phyloP scores from a whole-genome alignment of 2,329 filamentous ascomycete species.

The Tolypocladium inflatum region DNA sequence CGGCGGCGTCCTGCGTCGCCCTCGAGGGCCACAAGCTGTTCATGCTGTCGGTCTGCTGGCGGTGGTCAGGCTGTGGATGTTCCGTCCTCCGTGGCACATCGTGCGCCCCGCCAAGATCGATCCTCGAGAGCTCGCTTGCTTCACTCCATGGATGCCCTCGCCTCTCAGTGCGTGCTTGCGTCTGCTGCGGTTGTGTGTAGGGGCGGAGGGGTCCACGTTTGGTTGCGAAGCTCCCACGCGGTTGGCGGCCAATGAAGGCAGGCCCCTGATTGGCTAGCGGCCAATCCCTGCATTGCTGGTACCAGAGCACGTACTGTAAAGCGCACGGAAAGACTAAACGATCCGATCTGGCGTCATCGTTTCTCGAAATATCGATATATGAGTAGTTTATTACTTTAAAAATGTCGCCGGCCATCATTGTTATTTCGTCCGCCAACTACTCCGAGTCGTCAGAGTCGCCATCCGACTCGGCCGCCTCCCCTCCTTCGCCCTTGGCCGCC shows the following conservation, averaged over 20 bases:
- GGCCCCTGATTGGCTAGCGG: not conserved
- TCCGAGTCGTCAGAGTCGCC: slow-evolving; percentile 8
- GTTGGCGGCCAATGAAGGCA: not conserved
- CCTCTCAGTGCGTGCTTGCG: not conserved
- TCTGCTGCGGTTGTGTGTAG: not conserved
- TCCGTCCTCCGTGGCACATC: slow-evolving; percentile 6
- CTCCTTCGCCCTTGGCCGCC: slow-evolving; percentile 10
- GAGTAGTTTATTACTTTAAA: not conserved
- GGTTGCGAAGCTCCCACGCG: not conserved
- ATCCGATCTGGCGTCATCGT: no score
- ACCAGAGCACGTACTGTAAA: not conserved
- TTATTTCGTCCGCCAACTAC: not conserved
- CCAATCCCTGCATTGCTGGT: not conserved
- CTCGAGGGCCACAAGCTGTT: slow-evolving; percentile 33
- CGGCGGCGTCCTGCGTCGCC: slow-evolving; percentile 21
- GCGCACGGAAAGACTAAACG: not conserved
- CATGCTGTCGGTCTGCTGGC: slow-evolving; percentile 24
- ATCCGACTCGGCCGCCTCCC: slow-evolving; percentile 7
- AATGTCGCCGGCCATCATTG: no score
- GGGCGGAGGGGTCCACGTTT: not conserved
- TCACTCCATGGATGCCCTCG: not conserved
- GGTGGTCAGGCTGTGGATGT: slow-evolving; percentile 2
- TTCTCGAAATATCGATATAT: not conserved
- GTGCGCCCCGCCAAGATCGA: slow-evolving; percentile 3
- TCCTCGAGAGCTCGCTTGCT: not conserved